These are phyloP conservation scores for Dysphania ambrosioides DNA, from an alignment of 148 eudicot species.

Conservation along the genomic window DNA sequence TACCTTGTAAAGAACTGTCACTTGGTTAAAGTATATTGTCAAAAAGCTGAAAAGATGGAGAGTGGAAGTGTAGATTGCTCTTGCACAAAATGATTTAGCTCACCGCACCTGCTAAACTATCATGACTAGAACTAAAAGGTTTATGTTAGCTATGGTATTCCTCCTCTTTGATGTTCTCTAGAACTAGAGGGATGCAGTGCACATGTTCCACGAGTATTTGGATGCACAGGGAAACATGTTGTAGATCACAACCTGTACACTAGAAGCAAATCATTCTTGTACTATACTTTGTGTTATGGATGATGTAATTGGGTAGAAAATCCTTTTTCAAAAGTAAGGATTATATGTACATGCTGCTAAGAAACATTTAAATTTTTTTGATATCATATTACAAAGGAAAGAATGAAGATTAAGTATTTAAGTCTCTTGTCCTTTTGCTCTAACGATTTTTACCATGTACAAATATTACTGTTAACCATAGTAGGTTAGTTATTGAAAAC, in stretches of 20 bases:
- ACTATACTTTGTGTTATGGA: too few relatives aligned
- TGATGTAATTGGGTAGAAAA: too few relatives aligned
- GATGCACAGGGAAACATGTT: too few relatives aligned
- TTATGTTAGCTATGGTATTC: too few relatives aligned
- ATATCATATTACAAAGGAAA: neutral
- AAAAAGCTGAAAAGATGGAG: neutral
- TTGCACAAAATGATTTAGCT: neutral
- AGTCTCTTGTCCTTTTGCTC: neutral
- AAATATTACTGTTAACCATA: neutral
- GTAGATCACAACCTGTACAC: too few relatives aligned
- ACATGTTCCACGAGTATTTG: too few relatives aligned
- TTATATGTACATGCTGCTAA: constrained; percentile 2
- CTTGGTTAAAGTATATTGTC: neutral
- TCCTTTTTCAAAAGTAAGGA: too few relatives aligned
- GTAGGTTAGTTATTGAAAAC: neutral
- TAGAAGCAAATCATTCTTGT: too few relatives aligned
- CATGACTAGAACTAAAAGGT: too few relatives aligned
- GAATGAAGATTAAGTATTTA: neutral
- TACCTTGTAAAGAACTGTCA: neutral
- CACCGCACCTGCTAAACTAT: too few relatives aligned
- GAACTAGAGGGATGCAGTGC: too few relatives aligned
- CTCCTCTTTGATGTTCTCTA: too few relatives aligned
- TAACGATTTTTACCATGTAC: neutral
- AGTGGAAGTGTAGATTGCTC: neutral
- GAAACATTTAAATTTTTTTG: neutral